Conservation (phyloP, 2,329 filamentous ascomycete species). For the Scedosporium dehoogii region DNA sequence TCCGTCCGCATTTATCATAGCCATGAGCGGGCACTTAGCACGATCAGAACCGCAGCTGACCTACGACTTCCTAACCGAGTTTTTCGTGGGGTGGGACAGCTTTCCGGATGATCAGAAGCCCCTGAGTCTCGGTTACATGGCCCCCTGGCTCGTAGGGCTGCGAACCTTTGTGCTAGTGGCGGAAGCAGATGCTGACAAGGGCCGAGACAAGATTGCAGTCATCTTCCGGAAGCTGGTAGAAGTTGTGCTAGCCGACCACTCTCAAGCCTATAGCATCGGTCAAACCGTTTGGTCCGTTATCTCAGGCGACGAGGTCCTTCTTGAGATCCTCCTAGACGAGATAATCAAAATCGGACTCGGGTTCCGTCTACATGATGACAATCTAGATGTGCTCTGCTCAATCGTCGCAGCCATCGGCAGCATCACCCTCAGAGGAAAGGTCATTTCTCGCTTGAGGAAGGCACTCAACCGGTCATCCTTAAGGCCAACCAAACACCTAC, state of each 20-base stretch:
- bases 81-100: constrained; percentile 63
- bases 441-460: constrained; percentile 56
- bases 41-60: constrained; percentile 56
- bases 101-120: constrained; percentile 58
- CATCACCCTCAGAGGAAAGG: constrained; percentile 53
- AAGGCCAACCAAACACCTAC: constrained; percentile 53
- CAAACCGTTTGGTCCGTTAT: constrained; percentile 57
- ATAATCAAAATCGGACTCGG: constrained; percentile 52
- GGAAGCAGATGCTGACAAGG: constrained; percentile 55
- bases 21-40: constrained; percentile 55
- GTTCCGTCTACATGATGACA: constrained; percentile 47
- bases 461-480: constrained; percentile 57
- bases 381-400: constrained; percentile 50
- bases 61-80: constrained; percentile 61
- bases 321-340: constrained; percentile 60
- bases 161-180: constrained; percentile 48
- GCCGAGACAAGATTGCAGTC: constrained; percentile 51
- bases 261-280: constrained; percentile 50
- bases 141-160: constrained; percentile 55
- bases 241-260: constrained; percentile 50
- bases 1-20: constrained; percentile 53
- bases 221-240: constrained; percentile 60
- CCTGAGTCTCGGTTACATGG: constrained; percentile 58
- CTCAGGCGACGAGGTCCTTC: constrained; percentile 51
- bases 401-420: constrained; percentile 55